Conservation (phyloP, 2,329 filamentous ascomycete genomes). For the Metarhizium album region DNA sequence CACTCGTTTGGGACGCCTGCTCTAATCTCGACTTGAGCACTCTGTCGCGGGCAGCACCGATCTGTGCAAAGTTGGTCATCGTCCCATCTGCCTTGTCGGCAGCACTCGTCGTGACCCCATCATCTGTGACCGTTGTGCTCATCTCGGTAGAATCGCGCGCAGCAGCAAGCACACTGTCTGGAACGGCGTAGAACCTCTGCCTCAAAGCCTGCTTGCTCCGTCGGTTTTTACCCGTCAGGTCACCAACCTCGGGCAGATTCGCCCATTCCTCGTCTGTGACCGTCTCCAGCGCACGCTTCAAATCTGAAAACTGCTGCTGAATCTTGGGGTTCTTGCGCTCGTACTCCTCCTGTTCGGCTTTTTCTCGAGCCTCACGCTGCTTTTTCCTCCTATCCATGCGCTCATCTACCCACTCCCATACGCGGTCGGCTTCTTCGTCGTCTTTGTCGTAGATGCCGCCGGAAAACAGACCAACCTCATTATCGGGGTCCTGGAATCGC, state of each 20-base stretch:
- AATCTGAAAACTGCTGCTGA: constrained; percentile 90
- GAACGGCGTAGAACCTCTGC: constrained; percentile 88
- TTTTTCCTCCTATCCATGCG: constrained; percentile 87
- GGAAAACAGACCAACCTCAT: constrained; percentile 90
- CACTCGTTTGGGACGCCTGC: constrained; percentile 65
- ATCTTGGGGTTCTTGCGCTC: constrained; percentile 98
- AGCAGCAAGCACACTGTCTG: constrained; percentile 86
- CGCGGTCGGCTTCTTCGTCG: constrained; percentile 92
- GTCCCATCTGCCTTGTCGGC: constrained; percentile 60
- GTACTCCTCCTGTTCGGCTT: constrained; percentile 86
- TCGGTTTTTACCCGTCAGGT: constrained; percentile 89
- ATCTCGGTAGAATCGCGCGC: constrained; percentile 73
- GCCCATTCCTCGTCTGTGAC: constrained; percentile 97
- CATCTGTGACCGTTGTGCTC: constrained; percentile 79
- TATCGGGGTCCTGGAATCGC: constrained; percentile 90
- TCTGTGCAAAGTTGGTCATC: constrained; percentile 96
- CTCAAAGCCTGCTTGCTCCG: constrained; percentile 72
- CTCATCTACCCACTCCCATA: constrained; percentile 93
- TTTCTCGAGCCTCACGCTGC: constrained; percentile 90
- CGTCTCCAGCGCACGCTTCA: constrained; percentile 80
- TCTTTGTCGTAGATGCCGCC: constrained; percentile 95
- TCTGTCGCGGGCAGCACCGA: constrained; percentile 91
- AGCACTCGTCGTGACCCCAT: constrained; percentile 40
- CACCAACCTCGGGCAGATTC: constrained; percentile 87
- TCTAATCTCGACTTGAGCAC: constrained; percentile 90